Evolutionary conservation across 805 yeast species (phyloP).

Genomic region (Yarrowia sp.): DNA sequence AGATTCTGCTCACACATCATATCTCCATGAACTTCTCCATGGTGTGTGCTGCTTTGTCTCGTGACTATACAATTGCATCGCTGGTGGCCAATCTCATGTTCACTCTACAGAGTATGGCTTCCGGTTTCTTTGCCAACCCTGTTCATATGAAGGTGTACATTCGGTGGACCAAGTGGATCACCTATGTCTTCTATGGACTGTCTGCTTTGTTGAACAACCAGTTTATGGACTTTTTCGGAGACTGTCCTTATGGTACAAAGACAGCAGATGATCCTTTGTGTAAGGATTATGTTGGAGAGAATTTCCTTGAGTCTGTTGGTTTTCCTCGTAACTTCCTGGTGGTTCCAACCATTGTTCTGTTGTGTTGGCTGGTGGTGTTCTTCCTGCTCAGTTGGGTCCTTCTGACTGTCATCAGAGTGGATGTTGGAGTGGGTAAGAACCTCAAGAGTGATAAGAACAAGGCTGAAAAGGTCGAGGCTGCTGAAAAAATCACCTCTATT

Average conservation of each 20-base stretch:
- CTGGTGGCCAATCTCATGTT: conserved; percentile 61
- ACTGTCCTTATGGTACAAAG: conserved; percentile 47
- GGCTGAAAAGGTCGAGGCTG: background rate
- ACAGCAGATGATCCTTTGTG: conserved; percentile 41
- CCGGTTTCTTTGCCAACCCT: conserved; percentile 78
- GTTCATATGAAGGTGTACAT: conserved; percentile 78
- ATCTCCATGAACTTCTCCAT: conserved; percentile 57
- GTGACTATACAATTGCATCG: conserved; percentile 62
- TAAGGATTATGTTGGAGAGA: conserved; percentile 53
- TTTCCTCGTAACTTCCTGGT: conserved; percentile 62
- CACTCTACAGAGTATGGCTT: conserved; percentile 72
- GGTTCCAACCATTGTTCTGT: conserved; percentile 58
- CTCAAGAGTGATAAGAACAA: conserved; percentile 22
- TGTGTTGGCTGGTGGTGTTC: conserved; percentile 60
- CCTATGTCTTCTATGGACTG: conserved; percentile 75
- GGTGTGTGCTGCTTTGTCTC: conserved; percentile 51
- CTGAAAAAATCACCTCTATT: conserved; percentile 29
- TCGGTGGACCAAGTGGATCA: conserved; percentile 75
- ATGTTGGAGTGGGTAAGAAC: conserved; percentile 49
- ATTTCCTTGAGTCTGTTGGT: conserved; percentile 57
- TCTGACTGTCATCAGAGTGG: conserved; percentile 50
- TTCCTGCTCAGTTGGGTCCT: conserved; percentile 49
- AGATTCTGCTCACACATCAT: conserved; percentile 55
- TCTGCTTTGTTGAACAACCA: conserved; percentile 67
- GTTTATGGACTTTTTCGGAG: conserved; percentile 60